Evolutionary conservation across 176 grass and related monocot genomes (phyloP).

Genomic region (Otatea glauca): DNA sequence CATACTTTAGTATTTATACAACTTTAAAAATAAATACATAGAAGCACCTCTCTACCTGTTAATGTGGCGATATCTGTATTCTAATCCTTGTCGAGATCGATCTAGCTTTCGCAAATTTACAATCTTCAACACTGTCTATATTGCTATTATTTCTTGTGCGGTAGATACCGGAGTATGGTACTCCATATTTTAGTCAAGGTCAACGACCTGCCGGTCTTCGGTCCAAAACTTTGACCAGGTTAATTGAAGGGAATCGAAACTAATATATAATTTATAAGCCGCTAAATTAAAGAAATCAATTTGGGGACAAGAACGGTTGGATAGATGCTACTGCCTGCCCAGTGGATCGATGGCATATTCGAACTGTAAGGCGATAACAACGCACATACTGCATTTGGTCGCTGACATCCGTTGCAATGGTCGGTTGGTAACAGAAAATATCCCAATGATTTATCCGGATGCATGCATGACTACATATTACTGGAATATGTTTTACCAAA

Average conservation of each 20-base stretch:
- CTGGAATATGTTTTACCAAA: neutral
- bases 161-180: neutral
- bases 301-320: neutral
- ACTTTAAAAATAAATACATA: no score
- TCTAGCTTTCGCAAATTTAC: neutral
- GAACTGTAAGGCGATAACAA: neutral
- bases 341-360: neutral
- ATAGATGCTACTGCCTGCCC: neutral
- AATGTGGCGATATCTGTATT: no score
- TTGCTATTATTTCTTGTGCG: neutral
- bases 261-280: no score
- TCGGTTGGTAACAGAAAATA: neutral
- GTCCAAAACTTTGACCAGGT: slow-evolving; percentile 41
- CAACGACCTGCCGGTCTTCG: slow-evolving; percentile 30
- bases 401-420: neutral
- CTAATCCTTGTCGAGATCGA: neutral
- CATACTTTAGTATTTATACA: no score
- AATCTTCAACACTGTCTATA: neutral
- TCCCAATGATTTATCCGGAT: neutral
- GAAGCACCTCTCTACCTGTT: no score
- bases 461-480: neutral
- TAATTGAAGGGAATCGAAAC: neutral
- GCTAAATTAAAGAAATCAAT: neutral
- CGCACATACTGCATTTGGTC: neutral
- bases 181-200: slow-evolving; percentile 24